These are phyloP conservation scores for Botrytis byssoidea DNA, from an alignment of 2,329 filamentous ascomycete genomes.

Conservation along the genomic window DNA sequence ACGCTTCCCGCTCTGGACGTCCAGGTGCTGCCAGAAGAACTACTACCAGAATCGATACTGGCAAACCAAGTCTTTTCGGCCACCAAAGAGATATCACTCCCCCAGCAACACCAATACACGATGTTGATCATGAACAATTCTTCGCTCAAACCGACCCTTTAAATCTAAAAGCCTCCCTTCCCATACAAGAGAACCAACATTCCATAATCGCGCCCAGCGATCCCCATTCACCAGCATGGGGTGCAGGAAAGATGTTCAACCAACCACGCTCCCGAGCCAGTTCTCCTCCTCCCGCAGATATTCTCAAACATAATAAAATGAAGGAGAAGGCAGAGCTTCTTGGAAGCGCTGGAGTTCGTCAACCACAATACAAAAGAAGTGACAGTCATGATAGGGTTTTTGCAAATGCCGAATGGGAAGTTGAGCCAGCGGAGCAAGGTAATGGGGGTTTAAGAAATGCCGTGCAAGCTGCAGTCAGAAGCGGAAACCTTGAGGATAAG, in stretches of 20 bases:
- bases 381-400: slow-evolving; percentile 69
- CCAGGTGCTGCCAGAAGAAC: slow-evolving; percentile 36
- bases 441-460: slow-evolving; percentile 92
- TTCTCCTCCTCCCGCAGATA: slow-evolving; percentile 70
- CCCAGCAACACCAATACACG: slow-evolving; percentile 39
- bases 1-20: slow-evolving; percentile 25
- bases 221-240: slow-evolving; percentile 75
- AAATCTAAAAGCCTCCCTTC: slow-evolving; percentile 54
- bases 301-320: slow-evolving; percentile 65
- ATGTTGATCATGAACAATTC: slow-evolving; percentile 45
- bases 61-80: slow-evolving; percentile 44
- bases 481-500: slow-evolving; percentile 68
- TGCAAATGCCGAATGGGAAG: slow-evolving; percentile 75
- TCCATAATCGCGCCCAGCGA: slow-evolving; percentile 66
- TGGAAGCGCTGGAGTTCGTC: slow-evolving; percentile 56
- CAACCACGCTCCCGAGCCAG: slow-evolving; percentile 76
- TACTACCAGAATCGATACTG: slow-evolving; percentile 55
- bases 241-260: slow-evolving; percentile 42
- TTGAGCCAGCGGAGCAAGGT: slow-evolving; percentile 83
- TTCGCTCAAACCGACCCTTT: slow-evolving; percentile 58
- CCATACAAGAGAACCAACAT: slow-evolving; percentile 47
- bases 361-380: slow-evolving; percentile 55
- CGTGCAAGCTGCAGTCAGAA: slow-evolving; percentile 71
- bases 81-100: slow-evolving; percentile 37
- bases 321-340: slow-evolving; percentile 58